Conservation (phyloP, 139 green algal genomes). For the Microglena sp. region DNA sequence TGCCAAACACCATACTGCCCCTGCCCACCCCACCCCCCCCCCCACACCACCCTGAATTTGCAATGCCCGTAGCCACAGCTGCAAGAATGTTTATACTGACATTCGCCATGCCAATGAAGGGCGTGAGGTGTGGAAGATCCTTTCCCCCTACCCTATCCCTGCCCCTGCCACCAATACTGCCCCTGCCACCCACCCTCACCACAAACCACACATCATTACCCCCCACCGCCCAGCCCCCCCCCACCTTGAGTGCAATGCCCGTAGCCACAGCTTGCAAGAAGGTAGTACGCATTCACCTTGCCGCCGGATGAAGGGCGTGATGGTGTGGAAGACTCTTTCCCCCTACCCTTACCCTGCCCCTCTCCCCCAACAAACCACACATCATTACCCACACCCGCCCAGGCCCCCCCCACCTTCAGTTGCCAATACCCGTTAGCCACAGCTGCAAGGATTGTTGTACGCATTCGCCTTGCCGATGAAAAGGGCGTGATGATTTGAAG, state of each 20-base stretch:
- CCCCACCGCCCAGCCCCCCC: too few relatives aligned
- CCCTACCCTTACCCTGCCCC: too few relatives aligned
- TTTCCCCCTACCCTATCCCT: too few relatives aligned
- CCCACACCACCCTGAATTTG: conserved; percentile 45
- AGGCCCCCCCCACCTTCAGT: too few relatives aligned
- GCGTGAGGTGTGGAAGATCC: conserved; percentile 71
- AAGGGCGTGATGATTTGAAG: conserved; percentile 62
- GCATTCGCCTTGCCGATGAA: conserved; percentile 77
- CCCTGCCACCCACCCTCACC: too few relatives aligned
- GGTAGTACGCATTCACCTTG: conserved; percentile 84
- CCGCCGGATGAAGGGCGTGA: conserved; percentile 72
- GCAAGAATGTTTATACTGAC: conserved; percentile 86
- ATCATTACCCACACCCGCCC: too few relatives aligned
- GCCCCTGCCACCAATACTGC: too few relatives aligned
- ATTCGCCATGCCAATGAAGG: conserved; percentile 68
- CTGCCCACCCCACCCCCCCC: too few relatives aligned
- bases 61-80: conserved; percentile 71
- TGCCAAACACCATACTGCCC: too few relatives aligned
- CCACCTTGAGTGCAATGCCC: conserved; percentile 60
- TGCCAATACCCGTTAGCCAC: conserved; percentile 29
- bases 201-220: too few relatives aligned
- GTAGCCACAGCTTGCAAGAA: conserved; percentile 82
- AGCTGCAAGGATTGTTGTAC: conserved; percentile 80
- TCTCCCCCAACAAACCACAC: too few relatives aligned
- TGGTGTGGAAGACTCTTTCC: too few relatives aligned